phyloP scores from a whole-genome alignment of 1,284 basidiomycete genomes.

The Ganoderma boninense region DNA sequence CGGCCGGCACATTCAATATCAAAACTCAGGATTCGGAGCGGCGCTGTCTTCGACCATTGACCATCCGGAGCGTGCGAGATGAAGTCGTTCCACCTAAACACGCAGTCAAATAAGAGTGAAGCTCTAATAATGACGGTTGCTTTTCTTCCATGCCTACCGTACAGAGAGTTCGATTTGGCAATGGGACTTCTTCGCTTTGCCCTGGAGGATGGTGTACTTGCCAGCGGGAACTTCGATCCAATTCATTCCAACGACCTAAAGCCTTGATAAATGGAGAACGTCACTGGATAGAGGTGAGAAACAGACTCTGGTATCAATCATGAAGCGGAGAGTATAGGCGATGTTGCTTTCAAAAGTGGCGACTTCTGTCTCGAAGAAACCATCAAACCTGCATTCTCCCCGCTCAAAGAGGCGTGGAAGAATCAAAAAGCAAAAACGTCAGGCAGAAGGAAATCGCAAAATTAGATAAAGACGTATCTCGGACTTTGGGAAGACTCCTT shows the following conservation, averaged over 20 bases:
- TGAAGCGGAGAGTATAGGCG: constrained; percentile 88
- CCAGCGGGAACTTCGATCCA: constrained; percentile 93
- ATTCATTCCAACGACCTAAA: constrained; percentile 94
- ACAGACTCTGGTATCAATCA: constrained; percentile 92
- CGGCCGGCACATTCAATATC: constrained; percentile 98
- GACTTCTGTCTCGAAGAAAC: constrained; percentile 65
- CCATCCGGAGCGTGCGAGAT: constrained; percentile 91
- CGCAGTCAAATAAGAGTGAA: no score
- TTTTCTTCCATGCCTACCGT: constrained; percentile 52
- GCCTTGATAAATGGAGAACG: constrained; percentile 13
- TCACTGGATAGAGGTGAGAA: background rate
- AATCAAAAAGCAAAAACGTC: constrained; percentile 15
- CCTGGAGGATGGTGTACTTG: constrained; percentile 72
- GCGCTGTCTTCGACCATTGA: constrained; percentile 90
- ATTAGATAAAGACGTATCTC: constrained; percentile 75
- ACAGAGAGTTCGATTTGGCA: constrained; percentile 90
- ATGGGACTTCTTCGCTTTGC: constrained; percentile 70
- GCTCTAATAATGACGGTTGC: background rate
- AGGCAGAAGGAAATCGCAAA: constrained; percentile 24
- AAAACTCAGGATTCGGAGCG: constrained; percentile 91
- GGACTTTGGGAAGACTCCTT: constrained; percentile 81
- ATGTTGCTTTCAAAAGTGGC: constrained; percentile 94
- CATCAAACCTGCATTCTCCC: constrained; percentile 80
- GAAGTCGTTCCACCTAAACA: constrained; percentile 77
- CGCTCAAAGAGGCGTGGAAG: constrained; percentile 84